Evolutionary conservation across 148 eudicot genomes (phyloP), one percentile per base, ranked within the genome.

Genomic region (Hydrangea macrophylla): DNA sequence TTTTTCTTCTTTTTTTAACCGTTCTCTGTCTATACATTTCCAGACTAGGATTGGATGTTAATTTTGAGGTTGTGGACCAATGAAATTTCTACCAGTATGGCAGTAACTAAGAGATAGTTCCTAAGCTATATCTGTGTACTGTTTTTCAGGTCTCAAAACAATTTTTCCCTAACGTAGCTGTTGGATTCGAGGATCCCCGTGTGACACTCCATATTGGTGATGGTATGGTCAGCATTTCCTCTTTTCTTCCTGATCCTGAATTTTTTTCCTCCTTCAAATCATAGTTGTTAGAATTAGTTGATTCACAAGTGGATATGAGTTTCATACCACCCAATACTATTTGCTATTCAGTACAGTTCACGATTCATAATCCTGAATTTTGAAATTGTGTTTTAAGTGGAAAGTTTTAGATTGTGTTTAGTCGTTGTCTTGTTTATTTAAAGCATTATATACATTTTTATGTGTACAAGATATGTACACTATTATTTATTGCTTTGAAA

Each of bases 141-240:
- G 7, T 58, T 9, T 61, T 67, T 32, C 66, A 86, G 90, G 85
- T 86, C 58, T 75, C 88, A 32, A 90, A 86, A 78, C 75, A 90
- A 65, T 86, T 65, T 71, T 90, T 90, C 63, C 93, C 96, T 39
- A 81, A 77, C 9, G 89, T 88, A 54, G 89, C 89, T 51, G 83
- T 90, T 78, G 96, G 91, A 55, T 90, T 70, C 55, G 85, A 84
- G 8, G 96, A 90, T 86, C 86, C 93, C 17, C 78, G 96, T 58
- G 96, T 90, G 22, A 77, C 60, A 33, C 75, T 90, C 58, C 96
- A 86, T 69, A 78, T 90, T 68, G 93, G 93, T 55, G 96, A 90
- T 75, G 98, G 98, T 93, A 86, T 58, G 78, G 20, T 6, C 55
- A 13, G 0, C 60, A 57, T 37, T n/a, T 6, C 22, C 22, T 48